Evolutionary conservation across 768 basidiomycete species (phyloP).

Genomic region (Leccinum fibrillosum): DNA sequence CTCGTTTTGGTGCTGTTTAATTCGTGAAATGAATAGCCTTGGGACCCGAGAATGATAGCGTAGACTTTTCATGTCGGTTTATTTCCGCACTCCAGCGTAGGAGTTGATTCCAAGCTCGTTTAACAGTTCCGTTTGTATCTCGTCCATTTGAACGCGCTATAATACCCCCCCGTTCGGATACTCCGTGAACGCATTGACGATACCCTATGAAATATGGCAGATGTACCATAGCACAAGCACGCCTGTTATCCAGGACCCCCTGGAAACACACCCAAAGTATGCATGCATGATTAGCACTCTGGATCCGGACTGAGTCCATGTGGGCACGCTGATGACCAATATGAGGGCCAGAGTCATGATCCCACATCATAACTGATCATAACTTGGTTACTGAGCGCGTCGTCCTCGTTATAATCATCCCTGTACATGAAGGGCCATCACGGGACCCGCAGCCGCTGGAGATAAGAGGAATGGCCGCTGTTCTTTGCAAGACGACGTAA

Average conservation of each 20-base stretch:
- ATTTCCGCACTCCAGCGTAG: neutral
- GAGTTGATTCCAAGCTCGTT: neutral
- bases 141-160: neutral
- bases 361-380: neutral
- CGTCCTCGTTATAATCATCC: neutral
- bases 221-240: neutral
- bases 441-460: neutral
- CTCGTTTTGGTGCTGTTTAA: constrained; percentile 12
- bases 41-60: neutral
- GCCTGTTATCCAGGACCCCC: neutral
- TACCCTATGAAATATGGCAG: neutral
- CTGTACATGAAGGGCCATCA: neutral
- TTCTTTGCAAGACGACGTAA: neutral
- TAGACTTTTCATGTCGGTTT: constrained; percentile 6
- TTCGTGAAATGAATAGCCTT: constrained; percentile 9
- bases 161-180: neutral
- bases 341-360: neutral
- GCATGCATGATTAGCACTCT: neutral
- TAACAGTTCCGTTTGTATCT: neutral
- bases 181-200: neutral
- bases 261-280: neutral
- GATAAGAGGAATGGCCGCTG: neutral
- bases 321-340: neutral
- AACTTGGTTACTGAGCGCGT: neutral
- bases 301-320: neutral